Base-by-base conservation (phyloP, 2,329 filamentous ascomycete species). In the Helminthosporium solani region DNA sequence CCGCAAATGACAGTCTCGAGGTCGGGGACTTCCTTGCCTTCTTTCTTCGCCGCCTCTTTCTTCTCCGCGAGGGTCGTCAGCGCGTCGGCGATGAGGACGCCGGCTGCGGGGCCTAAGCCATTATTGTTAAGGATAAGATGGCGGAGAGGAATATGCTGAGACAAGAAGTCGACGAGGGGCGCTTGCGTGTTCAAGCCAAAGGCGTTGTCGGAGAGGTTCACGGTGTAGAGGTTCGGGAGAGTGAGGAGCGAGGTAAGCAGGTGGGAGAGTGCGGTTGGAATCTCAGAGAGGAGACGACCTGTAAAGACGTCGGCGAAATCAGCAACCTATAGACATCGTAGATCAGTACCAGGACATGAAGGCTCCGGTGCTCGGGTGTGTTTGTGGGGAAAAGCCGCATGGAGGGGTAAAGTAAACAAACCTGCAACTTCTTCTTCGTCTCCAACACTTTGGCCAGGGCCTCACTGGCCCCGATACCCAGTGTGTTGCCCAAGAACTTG, bases 301-400 rank as follows among this genome's bases (percentile, higher is more conserved):
- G 94, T 99, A 77, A 97, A 99, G 77, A 99, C 96, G 71, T 99
- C 94, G 70, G 91, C 91, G 46, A 99, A 79, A 74, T 96, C 95
- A 66, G 88, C 91, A 64, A 85, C 77, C 83, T 68, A 20, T 25
- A 8, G 15, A 2, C 15, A 34, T 36, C n/a, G 23, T 34, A 23
- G 4, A 27, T 23, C 5, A 40, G 15, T 25, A 25, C n/a, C n/a
- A n/a, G n/a, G n/a, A n/a, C n/a, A n/a, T n/a, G n/a, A n/a, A n/a
- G n/a, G n/a, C n/a, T 25, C 5, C 23, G 23, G 9, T 25, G 23
- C 23, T 25, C 9, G 23, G 9, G 23, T 25, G 23, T 14, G 15
- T 12, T n/a, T n/a, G 19, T 12, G 19, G 34, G 19, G 19, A 19
- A 19, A 3, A 25, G 9, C 3, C 18, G 6, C 14, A 27, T 38